Evolutionary conservation across 148 eudicot genomes (phyloP).

Genomic region (Euryodendron excelsum): DNA sequence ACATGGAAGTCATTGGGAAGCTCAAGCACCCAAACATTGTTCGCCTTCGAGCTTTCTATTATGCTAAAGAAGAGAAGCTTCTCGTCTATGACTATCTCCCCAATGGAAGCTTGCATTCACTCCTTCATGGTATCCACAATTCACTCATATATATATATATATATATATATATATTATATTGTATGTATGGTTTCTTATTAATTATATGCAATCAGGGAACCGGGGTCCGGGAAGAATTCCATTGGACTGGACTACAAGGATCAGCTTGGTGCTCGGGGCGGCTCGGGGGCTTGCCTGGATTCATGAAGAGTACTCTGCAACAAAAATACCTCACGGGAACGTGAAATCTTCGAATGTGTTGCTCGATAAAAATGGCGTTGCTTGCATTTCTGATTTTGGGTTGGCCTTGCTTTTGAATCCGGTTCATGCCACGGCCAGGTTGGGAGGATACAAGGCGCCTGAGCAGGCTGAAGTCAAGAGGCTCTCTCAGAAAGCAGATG

Average conservation of each 20-base stretch:
- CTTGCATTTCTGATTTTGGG: slow-evolving; percentile 88
- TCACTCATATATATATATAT: neutral
- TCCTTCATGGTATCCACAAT: slow-evolving; percentile 70
- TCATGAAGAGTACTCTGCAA: slow-evolving; percentile 59
- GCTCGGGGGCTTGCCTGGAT: slow-evolving; percentile 81
- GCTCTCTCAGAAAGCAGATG: slow-evolving; percentile 83
- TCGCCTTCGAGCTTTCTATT: slow-evolving; percentile 76
- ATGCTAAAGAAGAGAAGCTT: slow-evolving; percentile 85
- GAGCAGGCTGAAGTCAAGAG: slow-evolving; percentile 63
- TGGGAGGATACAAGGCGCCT: slow-evolving; percentile 86
- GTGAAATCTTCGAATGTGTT: slow-evolving; percentile 80
- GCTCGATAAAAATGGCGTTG: slow-evolving; percentile 74
- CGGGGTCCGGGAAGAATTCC: slow-evolving; percentile 95
- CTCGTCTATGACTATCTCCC: slow-evolving; percentile 85
- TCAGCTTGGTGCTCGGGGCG: slow-evolving; percentile 82
- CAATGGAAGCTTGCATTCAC: slow-evolving; percentile 87
- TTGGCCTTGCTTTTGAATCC: slow-evolving; percentile 75
- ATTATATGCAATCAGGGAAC: slow-evolving; percentile 43
- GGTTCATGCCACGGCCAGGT: slow-evolving; percentile 66
- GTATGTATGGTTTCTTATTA: no score
- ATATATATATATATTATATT: no score
- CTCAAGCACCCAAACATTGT: slow-evolving; percentile 73
- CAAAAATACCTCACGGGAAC: slow-evolving; percentile 86
- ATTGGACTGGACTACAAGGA: slow-evolving; percentile 91
- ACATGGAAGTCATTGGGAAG: slow-evolving; percentile 93